Evolutionary conservation across 495 filamentous ascomycete genomes (phyloP).

Genomic region (Neurospora sp.): DNA sequence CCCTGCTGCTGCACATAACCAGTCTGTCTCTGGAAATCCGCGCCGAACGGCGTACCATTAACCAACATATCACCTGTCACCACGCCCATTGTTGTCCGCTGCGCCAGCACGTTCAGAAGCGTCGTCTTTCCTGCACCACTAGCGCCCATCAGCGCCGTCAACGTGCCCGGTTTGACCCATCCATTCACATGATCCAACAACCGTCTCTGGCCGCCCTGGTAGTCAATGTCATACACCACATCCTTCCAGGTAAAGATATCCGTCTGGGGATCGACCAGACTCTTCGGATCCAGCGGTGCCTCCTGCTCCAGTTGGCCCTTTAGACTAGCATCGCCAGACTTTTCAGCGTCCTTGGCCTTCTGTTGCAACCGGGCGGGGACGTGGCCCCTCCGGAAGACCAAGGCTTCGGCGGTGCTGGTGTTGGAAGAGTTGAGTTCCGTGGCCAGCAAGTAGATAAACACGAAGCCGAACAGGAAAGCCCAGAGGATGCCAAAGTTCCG

Average conservation of each 20-base stretch:
- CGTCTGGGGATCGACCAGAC: slow-evolving; percentile 35
- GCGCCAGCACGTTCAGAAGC: slow-evolving; percentile 55
- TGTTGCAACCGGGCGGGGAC: slow-evolving; percentile 12
- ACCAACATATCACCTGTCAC: slow-evolving; percentile 68
- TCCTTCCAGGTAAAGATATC: slow-evolving; percentile 53
- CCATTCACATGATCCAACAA: slow-evolving; percentile 62
- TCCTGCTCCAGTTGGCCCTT: slow-evolving; percentile 1
- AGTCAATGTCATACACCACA: slow-evolving; percentile 52
- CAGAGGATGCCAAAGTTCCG: slow-evolving; percentile 69
- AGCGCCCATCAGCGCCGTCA: slow-evolving; percentile 76
- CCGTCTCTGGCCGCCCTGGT: slow-evolving; percentile 45
- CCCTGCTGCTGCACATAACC: slow-evolving; percentile 90
- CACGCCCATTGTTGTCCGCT: slow-evolving; percentile 60
- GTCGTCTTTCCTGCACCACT: slow-evolving; percentile 73
- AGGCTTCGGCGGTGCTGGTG: slow-evolving; percentile 18
- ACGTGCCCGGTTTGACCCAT: slow-evolving; percentile 67
- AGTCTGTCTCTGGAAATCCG: slow-evolving; percentile 70
- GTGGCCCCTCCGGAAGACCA: slow-evolving; percentile 22
- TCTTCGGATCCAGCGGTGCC: slow-evolving; percentile 12
- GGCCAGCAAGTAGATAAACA: slow-evolving; percentile 54
- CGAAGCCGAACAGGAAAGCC: slow-evolving; percentile 57
- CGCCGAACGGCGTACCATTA: slow-evolving; percentile 54
- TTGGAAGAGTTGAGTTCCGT: slow-evolving; percentile 39
- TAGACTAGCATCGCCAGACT: slow-evolving; percentile 16
- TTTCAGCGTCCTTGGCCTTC: slow-evolving; percentile 25